These are phyloP conservation scores for Cercospora canescens DNA, from an alignment of 2,329 filamentous ascomycete species.

Conservation along the genomic window DNA sequence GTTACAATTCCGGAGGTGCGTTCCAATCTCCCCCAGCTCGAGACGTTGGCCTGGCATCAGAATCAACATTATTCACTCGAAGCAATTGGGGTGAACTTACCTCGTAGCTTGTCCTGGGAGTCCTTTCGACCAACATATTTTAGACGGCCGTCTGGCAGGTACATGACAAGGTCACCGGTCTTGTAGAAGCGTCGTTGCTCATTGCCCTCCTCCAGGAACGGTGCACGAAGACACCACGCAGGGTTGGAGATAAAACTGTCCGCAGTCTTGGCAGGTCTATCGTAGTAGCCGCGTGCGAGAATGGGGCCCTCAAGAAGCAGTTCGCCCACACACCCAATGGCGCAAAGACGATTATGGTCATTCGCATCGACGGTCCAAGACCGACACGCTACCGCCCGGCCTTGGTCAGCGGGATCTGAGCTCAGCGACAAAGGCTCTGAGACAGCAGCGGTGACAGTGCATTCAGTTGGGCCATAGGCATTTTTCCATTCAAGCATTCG, in stretches of 20 bases:
- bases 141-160: background rate
- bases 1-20: background rate
- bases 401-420: background rate
- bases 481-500: background rate
- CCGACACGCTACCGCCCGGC: background rate
- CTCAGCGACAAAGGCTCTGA: background rate
- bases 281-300: background rate
- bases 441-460: background rate
- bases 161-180: background rate
- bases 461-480: background rate
- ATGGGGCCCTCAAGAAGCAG: background rate
- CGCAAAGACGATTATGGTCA: background rate
- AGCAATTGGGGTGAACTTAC: background rate
- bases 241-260: background rate
- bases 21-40: background rate
- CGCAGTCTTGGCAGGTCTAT: background rate
- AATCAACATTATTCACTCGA: background rate
- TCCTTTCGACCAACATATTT: background rate
- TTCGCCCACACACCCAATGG: background rate
- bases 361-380: background rate
- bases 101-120: background rate
- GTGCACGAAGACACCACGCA: background rate
- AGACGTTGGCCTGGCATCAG: background rate
- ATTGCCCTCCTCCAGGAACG: background rate
- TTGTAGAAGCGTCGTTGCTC: background rate